Conservation (phyloP, 805 yeast genomes). For the Candida verbasci region DNA sequence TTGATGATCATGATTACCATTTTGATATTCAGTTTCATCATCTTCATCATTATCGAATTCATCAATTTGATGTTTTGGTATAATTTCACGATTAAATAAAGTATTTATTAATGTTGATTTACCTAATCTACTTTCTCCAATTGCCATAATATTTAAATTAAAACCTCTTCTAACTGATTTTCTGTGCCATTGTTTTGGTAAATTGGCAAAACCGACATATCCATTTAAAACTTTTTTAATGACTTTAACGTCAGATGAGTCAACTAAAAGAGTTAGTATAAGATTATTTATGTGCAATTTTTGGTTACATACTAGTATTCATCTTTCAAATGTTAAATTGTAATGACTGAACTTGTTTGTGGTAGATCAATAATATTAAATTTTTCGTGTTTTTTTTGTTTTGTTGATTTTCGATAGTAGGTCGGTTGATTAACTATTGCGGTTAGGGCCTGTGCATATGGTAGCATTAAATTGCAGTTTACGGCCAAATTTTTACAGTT, state of each 20-base stretch:
- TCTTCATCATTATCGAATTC: conserved; percentile 20
- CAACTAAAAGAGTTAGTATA: no score
- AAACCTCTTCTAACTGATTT: conserved; percentile 88
- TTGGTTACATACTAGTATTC: conserved; percentile 8
- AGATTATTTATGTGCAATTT: no score
- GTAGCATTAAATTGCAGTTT: no score
- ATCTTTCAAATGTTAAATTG: not conserved
- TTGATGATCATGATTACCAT: conserved; percentile 29
- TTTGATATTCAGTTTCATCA: conserved; percentile 22
- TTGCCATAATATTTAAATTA: conserved; percentile 81
- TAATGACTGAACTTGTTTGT: no score
- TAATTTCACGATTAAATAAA: conserved; percentile 52
- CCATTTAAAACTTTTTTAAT: conserved; percentile 83
- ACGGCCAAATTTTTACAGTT: no score
- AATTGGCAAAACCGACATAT: conserved; percentile 94
- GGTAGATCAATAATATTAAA: no score
- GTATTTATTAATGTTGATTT: conserved; percentile 90
- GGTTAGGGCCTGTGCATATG: no score
- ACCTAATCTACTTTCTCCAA: conserved; percentile 90
- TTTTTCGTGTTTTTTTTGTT: no score
- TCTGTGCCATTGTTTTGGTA: conserved; percentile 98
- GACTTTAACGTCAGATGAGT: conserved; percentile 45
- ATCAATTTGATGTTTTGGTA: conserved; percentile 14
- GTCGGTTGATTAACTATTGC: no score
- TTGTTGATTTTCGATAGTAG: no score